Evolutionary conservation across 2,329 filamentous ascomycete species (phyloP), one percentile per base, ranked within the genome.

Genomic region (Ceratocystis alfenasii): DNA sequence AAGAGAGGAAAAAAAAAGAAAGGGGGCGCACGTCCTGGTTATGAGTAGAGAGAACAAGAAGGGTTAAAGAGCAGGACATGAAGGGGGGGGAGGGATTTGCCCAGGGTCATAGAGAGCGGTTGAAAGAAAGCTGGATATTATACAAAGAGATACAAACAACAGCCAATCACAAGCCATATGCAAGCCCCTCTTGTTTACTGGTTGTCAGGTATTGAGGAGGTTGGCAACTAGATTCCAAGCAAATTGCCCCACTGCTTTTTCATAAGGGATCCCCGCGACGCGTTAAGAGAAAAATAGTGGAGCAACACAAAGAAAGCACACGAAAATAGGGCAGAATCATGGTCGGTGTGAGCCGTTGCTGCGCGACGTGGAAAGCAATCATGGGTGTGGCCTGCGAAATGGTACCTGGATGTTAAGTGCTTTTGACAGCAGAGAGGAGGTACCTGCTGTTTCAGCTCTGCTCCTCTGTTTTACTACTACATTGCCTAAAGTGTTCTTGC

Each of bases 111-210:
- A 36, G 28, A 28, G 53, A 53, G 67, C 15, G 15, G 55, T 46
- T 44, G 17, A 10, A 53, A 30, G 44, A 61, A 63, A 12, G 50
- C 62, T 46, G 10, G 28, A 41, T 6, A 48, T n/a, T 12, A 12
- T 20, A n/a, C 12, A 59, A 36, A 59, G 55, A 20, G 59, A 63
- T 36, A 64, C 59, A 36, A 22, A 66, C 44, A 17, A 57, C 64
- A 64, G 28, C 67, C 66, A 68, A 69, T 69, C 62, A 69, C 59
- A 65, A n/a, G n/a, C 22, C 41, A n/a, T 6, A n/a, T 41, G 36
- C n/a, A 22, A 7, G 20, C 57, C 30, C 36, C n/a, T 41, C 65
- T 36, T 67, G 36, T 67, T 67, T 65, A 67, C 60, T 63, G 62
- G 33, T 41, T 20, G 28, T 53, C 57, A 3, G 33, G 45, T 65